Evolutionary conservation across 2,329 filamentous ascomycete genomes (phyloP).

Genomic region (Fusarium goolgardi): DNA sequence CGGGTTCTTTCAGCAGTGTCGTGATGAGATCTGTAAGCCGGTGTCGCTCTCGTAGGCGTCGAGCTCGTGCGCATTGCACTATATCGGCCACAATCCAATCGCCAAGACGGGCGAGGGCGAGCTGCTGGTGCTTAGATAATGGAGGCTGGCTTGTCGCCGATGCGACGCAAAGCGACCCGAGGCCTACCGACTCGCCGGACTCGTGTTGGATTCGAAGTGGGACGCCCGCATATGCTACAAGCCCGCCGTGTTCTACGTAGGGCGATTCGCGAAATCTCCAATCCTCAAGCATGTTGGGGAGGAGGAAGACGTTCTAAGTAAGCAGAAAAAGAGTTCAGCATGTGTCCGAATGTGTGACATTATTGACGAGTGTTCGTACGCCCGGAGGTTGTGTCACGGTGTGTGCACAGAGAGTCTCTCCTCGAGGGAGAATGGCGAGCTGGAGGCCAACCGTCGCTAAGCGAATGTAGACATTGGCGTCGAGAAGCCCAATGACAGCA

Average conservation of each 20-base stretch:
- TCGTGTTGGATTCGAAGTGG: constrained; percentile 55
- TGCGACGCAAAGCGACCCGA: constrained; percentile 59
- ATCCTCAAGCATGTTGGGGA: constrained; percentile 56
- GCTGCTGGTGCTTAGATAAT: constrained; percentile 48
- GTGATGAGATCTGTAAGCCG: constrained; percentile 53
- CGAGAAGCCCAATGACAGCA: constrained; percentile 58
- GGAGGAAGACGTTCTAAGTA: constrained; percentile 52
- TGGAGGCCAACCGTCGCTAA: constrained; percentile 57
- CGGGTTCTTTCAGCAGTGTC: constrained; percentile 38
- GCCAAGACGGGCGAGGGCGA: constrained; percentile 44
- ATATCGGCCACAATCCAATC: constrained; percentile 56
- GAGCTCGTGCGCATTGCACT: constrained; percentile 51
- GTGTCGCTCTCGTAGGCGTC: constrained; percentile 55
- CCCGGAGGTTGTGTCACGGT: constrained; percentile 53
- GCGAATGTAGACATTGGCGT: constrained; percentile 57
- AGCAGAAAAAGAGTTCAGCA: background rate
- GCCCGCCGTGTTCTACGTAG: constrained; percentile 54
- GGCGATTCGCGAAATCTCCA: constrained; percentile 58
- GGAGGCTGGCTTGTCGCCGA: constrained; percentile 51
- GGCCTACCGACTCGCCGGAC: constrained; percentile 53
- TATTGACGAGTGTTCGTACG: constrained; percentile 33
- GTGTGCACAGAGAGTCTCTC: constrained; percentile 59
- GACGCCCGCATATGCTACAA: constrained; percentile 56
- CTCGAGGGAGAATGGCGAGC: constrained; percentile 56
- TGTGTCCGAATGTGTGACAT: background rate